Evolutionary conservation across 257 asterid species (phyloP), one percentile per base, ranked within the genome.

Genomic region (Fraxinus pennsylvanica): DNA sequence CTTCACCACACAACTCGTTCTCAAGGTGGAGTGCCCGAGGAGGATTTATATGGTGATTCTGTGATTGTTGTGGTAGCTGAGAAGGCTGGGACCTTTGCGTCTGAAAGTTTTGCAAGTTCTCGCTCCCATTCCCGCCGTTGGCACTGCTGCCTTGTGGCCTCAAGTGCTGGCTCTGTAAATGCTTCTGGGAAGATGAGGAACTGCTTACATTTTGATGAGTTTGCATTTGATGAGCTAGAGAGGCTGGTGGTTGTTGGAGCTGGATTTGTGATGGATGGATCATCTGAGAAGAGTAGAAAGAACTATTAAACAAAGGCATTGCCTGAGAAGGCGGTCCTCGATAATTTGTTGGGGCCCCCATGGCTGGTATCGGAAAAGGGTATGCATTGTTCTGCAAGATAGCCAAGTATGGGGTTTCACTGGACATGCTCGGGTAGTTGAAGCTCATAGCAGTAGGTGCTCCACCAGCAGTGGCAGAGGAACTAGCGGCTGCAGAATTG

Each of bases 361-460:
- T 93, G 1, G 96, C 87, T 0, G 94, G 94, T 22, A 93, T 91
- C 0, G 97, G 94, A 52, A 89, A 96, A 5, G 97, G 91, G 78
- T 93, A 96, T 0, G 82, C 94, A 3, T 90, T 89, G 85, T 92
- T 93, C 81, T 91, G 99, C 73, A 96, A 50, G 57, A 96, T 90
- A 1, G 98, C 98, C 74, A 96, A 70, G 86, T 96, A 96, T 54
- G 88, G 99, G 0, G 98, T 89, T 75, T 96, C 99, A 19, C 82
- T 89, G 10, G 88, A 79, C 91, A 96, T 88, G 78, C 82, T 96
- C 0, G 98, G 96, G 71, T 89, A 95, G 87, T 86, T 90, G 90
- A 92, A 95, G 83, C 93, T 88, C 97, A 95, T 69, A 12, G 97
- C 88, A 61, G 91, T 41, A 0, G 87, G 80, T 0, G 86, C 88